phyloP scores from a whole-genome alignment of 2,329 filamentous ascomycete species.

The Ampelomyces quisqualis region DNA sequence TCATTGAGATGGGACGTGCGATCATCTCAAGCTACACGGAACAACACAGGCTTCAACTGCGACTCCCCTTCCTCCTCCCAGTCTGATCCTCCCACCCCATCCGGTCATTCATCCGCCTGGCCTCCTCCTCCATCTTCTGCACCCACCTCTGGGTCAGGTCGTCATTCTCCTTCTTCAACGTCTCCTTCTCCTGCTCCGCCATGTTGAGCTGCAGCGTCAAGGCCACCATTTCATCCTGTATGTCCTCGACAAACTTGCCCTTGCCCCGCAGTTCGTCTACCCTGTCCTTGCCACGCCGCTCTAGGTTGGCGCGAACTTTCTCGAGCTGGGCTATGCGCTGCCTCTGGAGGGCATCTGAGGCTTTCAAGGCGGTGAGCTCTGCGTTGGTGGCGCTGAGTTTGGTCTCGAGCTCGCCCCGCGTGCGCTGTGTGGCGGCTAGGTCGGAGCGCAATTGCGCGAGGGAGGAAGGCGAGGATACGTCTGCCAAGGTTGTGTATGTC shows the following conservation, averaged over 20 bases:
- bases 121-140: constrained; percentile 80
- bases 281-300: constrained; percentile 70
- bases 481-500: constrained; percentile 13
- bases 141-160: constrained; percentile 91
- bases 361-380: constrained; percentile 65
- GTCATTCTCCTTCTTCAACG: constrained; percentile 78
- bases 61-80: constrained; percentile 13
- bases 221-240: constrained; percentile 90
- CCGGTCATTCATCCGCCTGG: constrained; percentile 74
- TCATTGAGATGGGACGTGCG: no score
- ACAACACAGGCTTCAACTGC: constrained; percentile 1
- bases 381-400: constrained; percentile 63
- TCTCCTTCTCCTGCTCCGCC: constrained; percentile 72
- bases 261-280: constrained; percentile 86
- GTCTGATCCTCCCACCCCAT: constrained; percentile 32
- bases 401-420: constrained; percentile 66
- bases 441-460: constrained; percentile 56
- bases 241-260: constrained; percentile 77
- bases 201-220: constrained; percentile 86
- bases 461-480: constrained; percentile 16
- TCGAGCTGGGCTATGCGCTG: constrained; percentile 63
- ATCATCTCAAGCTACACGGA: neutral
- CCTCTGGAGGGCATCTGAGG: constrained; percentile 60
- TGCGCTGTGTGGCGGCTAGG: constrained; percentile 73
- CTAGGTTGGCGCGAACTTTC: constrained; percentile 61